Evolutionary conservation across 177 flowering plant genomes (phyloP), one percentile per base, ranked within the genome.

Genomic region (Vitis hybrid): DNA sequence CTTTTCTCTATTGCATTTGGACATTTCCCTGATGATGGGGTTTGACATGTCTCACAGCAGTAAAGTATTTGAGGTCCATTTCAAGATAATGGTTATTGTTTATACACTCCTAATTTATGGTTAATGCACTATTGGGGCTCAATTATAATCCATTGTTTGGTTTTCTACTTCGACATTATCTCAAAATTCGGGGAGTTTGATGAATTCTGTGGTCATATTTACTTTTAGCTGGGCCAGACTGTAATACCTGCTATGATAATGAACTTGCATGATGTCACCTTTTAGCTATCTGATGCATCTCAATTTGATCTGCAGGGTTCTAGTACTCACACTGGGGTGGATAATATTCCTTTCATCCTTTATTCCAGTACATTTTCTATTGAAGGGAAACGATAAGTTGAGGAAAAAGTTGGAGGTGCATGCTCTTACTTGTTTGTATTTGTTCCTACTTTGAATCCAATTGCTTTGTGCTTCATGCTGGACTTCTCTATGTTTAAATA

Each of bases 261-360:
- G 62, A 59, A 28, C 44, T 11, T 64, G 50, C 6, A 13, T 68
- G 31, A 11, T 59, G 19, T 60, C 71, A 56, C 49, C 20, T 51
- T 14, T 50, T 31, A 50, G 44, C 4, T 18, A 47, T 7, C 68
- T 80, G 66, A 67, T 71, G 66, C 22, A 17, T 55, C 49, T 65
- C 49, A 1, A 31, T 69, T 54, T 14, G 49, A 69, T 63, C 47
- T 83, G 81, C 91, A 92, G 99, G 88, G 94, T 85, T 67, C 22
- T 90, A 59, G 81, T 89, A 44, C 75, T 95, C 75, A 82, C 93
- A 56, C 38, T 87, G 47, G 99, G 99, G 69, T 95, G 99, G 99
- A 87, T 92, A 59, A 80, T 92, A 82, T 92, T 95, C 77, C 94
- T 95, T 51, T 85, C 90, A 1, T 73, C 88, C 66, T 95, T 86